Evolutionary conservation across 1,284 basidiomycete species (phyloP), one percentile per base, ranked within the genome.

Genomic region (Microbotryum silenes-acaulis): DNA sequence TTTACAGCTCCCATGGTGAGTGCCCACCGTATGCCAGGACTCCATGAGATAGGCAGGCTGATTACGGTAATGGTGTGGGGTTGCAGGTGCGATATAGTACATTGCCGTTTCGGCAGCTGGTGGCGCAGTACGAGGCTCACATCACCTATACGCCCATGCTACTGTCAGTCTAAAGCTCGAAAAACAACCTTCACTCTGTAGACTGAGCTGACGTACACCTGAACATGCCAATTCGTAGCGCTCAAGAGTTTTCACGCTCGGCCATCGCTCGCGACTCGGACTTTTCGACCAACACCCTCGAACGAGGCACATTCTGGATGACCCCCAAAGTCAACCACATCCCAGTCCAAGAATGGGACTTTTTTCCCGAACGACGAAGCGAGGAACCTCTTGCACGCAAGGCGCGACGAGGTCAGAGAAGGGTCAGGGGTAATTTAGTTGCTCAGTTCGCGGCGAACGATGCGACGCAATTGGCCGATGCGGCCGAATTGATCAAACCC

Each of bases 91-190:
- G 82, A 33, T 83, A 82, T 67, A 81, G 79, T 45, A 84, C 83
- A 71, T 74, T 83, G 0, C 80, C 81, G 2, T 83, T 83, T 70
- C 77, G 82, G 8, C 78, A 81, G 57, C 76, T 83, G 1, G 78
- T 79, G 5, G 79, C 81, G 1, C 75, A 77, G 37, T 83, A 83
- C 72, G 78, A 82, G 55, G 79, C 78, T 6, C 82, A 82, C 63
- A 80, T 83, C 59, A 82, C 81, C 2, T 78, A 79, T 57, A 83
- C 82, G 20, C 82, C 82, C 1, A 84, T 84, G 82, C 82, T 83
- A 33, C 77, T 84, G 54, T 80, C 76, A 12, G 63, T 51, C 16
- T 16, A n/a, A 42, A 44, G 9, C 12, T n/a, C 14, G 25, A 25
- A 31, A 9, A 31, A 31, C 2, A 10, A 0, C 9, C 47, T 16